These are phyloP conservation scores for Acer yangbiense DNA, from an alignment of 345 rosid genomes.

Conservation along the genomic window DNA sequence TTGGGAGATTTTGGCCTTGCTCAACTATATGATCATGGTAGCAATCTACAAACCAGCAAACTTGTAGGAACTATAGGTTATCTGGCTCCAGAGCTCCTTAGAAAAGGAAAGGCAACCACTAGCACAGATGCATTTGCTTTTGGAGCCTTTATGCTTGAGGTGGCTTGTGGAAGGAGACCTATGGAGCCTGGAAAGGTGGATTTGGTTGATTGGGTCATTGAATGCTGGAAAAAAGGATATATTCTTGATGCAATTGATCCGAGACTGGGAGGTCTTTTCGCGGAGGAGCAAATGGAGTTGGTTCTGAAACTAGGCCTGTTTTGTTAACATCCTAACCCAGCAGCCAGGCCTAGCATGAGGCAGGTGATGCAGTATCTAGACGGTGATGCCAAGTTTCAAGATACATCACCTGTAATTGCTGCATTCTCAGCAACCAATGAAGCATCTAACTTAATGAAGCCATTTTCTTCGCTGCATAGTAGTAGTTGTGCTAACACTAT, in stretches of 20 bases:
- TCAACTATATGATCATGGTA: slow-evolving; percentile 24
- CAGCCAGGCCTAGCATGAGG: slow-evolving; percentile 34
- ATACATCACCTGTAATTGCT: slow-evolving; percentile 1
- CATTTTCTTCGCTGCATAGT: slow-evolving; percentile 7
- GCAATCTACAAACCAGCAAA: slow-evolving; percentile 38
- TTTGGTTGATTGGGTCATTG: slow-evolving; percentile 40
- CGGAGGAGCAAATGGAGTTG: slow-evolving; percentile 35
- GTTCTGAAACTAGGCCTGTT: slow-evolving; percentile 42
- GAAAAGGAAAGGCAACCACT: slow-evolving; percentile 45
- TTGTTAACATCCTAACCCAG: slow-evolving; percentile 32
- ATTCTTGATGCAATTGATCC: slow-evolving; percentile 34
- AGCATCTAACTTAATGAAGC: not conserved
- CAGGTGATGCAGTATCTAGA: slow-evolving; percentile 40
- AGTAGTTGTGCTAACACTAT: slow-evolving; percentile 18
- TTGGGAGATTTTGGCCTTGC: slow-evolving; percentile 42
- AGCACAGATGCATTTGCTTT: slow-evolving; percentile 46
- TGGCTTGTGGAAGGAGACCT: slow-evolving; percentile 56
- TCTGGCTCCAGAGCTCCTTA: slow-evolving; percentile 45
- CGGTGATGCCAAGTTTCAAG: slow-evolving; percentile 21
- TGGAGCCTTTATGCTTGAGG: slow-evolving; percentile 54
- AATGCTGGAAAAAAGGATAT: slow-evolving; percentile 28
- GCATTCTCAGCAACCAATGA: not conserved
- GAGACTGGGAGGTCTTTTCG: slow-evolving; percentile 27
- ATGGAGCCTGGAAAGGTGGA: slow-evolving; percentile 24
- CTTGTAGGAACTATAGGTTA: slow-evolving; percentile 52